Evolutionary conservation across 352 stramenopile genomes (phyloP), one percentile per base, ranked within the genome.

Genomic region (Pythium folliculosum): DNA sequence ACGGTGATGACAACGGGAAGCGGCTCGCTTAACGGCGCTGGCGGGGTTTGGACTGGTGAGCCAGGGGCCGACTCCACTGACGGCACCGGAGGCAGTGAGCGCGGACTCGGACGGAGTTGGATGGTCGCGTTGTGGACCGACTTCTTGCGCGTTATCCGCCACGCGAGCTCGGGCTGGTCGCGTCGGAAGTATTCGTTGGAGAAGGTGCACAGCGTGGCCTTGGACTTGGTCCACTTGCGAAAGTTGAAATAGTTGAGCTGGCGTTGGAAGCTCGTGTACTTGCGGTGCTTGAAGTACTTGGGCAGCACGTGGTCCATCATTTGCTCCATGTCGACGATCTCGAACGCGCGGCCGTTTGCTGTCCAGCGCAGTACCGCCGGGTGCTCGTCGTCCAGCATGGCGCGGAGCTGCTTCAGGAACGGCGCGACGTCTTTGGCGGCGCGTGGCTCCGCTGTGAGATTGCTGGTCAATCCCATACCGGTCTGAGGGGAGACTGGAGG

Each of bases 181-280:
- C 40, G 40, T 4, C 40, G 40, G 40, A 47, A 47, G 40, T n/a
- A 47, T 47, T 47, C 40, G 40, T 47, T 47, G 40, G 40, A 47
- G 17, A 47, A 47, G 13, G 40, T 47, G 40, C 40, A 47, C 40
- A 47, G 17, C 13, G 40, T 32, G 27, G 27, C 27, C 27, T 47
- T 47, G 40, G 40, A 47, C 40, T 47, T 47, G 40, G 40, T 47
- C 40, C 40, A 47, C 40, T 47, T 47, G 40, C 40, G 40, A 47
- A 82, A 90, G 75, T 69, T 88, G 64, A 77, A 96, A 52, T 95
- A 84, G 71, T 95, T 94, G 53, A 97, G 79, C 73, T 96, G 90
- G 19, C 91, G 77, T 73, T 95, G 86, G 69, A 97, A 97, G 64
- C 77, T 90, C 60, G 84, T 85, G 69, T 93, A 89, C 65, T 92